Percentiles rank a stretch among this genome's conserved stretches.
These are phyloP conservation scores for Begonia peltatifolia DNA, from an alignment of 306 rosid genomes.

Conservation along the genomic window DNA sequence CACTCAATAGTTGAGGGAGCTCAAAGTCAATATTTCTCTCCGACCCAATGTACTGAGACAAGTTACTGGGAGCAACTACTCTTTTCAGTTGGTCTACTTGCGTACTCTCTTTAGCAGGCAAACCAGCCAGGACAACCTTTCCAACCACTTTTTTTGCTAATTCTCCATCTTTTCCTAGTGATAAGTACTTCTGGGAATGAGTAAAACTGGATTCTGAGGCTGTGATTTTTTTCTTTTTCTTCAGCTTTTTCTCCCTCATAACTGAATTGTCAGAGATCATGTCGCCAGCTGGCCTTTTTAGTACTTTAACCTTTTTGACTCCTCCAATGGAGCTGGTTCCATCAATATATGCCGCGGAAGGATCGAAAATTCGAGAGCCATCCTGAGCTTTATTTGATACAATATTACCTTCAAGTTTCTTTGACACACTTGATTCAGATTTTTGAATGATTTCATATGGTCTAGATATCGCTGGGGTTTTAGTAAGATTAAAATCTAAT, in stretches of 20 bases:
- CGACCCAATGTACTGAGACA: constrained; percentile 3
- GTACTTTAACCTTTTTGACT: constrained; percentile 41
- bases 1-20: constrained; percentile 47
- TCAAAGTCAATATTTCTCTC: constrained; percentile 23
- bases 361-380: constrained; percentile 9
- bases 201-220: constrained; percentile 24
- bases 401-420: constrained; percentile 14
- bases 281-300: constrained; percentile 42
- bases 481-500: constrained; percentile 3
- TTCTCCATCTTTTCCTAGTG: constrained; percentile 23
- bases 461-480: constrained; percentile 6
- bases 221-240: constrained; percentile 37
- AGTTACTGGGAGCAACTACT: constrained; percentile 16
- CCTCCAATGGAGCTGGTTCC: constrained; percentile 23
- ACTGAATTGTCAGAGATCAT: constrained; percentile 21
- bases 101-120: constrained; percentile 30
- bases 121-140: constrained; percentile 24
- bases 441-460: constrained; percentile 18
- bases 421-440: constrained; percentile 17
- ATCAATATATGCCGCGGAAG: constrained; percentile 9
- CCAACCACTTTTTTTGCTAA: constrained; percentile 19
- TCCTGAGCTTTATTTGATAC: constrained; percentile 12
- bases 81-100: constrained; percentile 22
- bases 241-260: constrained; percentile 48
- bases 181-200: constrained; percentile 23